Evolutionary conservation across 352 stramenopile genomes (phyloP), one percentile per base, ranked within the genome.

Genomic region (Pythium insidiosum): DNA sequence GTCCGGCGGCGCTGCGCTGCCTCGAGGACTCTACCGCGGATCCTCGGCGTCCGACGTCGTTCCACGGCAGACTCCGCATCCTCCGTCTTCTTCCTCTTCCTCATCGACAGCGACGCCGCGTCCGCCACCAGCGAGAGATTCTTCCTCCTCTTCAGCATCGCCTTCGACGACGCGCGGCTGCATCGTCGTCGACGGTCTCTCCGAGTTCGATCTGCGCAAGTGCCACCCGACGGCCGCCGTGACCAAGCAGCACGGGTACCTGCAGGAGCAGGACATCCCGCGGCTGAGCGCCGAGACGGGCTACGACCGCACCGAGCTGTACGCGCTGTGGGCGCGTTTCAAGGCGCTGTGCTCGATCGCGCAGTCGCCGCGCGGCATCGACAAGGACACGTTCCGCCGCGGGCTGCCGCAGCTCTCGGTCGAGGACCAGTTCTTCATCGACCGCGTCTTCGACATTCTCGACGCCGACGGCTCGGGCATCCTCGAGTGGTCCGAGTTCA

Each of bases 371-470:
- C 45, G 53, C 7, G 76, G 76, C 7, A 58, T 83, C 18, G 76
- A 89, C 47, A 78, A 78, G 26, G 61, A 84, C 13, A 86, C 73
- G 9, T 79, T 89, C 28, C 62, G 70, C 13, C 68, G 68, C 22
- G 69, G 68, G 2, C 55, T 89, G 2, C 73, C 76, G 2, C 59
- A 84, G 42, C 53, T 89, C 9, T 74, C 56, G 0, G 57, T 76
- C 10, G 76, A 89, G 52, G 76, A 89, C 29, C 47, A 77, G n/a
- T 64, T 83, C 50, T 89, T 89, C 45, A 64, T 87, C 9, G n/a
- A n/a, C n/a, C n/a, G n/a, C n/a, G n/a, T n/a, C n/a, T n/a, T n/a
- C n/a, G n/a, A n/a, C n/a, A n/a, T 84, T 3, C 58, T 89, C 4
- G 76, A 87, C 38, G 60, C 60, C 0, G 72, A 89, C 25, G 54